Conservation (phyloP, 2,329 filamentous ascomycete genomes). For the Ophiostoma sp. region DNA sequence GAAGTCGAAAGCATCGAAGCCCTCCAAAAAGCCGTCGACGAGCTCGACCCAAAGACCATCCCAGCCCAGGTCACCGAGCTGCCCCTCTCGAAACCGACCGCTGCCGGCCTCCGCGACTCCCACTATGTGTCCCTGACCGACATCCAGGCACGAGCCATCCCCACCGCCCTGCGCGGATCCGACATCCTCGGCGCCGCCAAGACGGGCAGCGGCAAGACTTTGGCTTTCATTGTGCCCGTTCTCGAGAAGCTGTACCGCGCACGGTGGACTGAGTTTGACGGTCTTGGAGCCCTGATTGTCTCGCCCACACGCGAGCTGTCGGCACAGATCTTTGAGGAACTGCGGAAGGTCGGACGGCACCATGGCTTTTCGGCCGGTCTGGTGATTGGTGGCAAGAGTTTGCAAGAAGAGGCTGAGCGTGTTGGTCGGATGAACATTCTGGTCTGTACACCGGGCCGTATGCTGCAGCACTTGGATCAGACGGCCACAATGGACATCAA, state of each 20-base stretch:
- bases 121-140: slow-evolving; percentile 91
- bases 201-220: slow-evolving; percentile 92
- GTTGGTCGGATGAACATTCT: slow-evolving; percentile 93
- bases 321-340: slow-evolving; percentile 93
- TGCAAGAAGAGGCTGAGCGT: slow-evolving; percentile 83
- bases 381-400: slow-evolving; percentile 88
- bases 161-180: slow-evolving; percentile 76
- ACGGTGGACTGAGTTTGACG: slow-evolving; percentile 88
- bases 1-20: slow-evolving; percentile 34
- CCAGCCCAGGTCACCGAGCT: slow-evolving; percentile 75
- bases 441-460: slow-evolving; percentile 90
- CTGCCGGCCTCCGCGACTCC: slow-evolving; percentile 74
- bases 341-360: slow-evolving; percentile 84
- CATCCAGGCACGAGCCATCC: slow-evolving; percentile 87
- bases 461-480: slow-evolving; percentile 94
- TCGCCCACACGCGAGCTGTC: slow-evolving; percentile 93
- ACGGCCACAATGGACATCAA: slow-evolving; percentile 87
- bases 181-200: slow-evolving; percentile 95
- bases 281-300: slow-evolving; percentile 87
- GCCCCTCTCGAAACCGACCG: slow-evolving; percentile 79
- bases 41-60: slow-evolving; percentile 55
- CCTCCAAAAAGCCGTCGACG: slow-evolving; percentile 33
- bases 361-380: slow-evolving; percentile 90
- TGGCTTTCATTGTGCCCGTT: slow-evolving; percentile 88
- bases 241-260: slow-evolving; percentile 88